Base-by-base conservation (phyloP, 108 stramenopile genomes). In the Tribonema minus region DNA sequence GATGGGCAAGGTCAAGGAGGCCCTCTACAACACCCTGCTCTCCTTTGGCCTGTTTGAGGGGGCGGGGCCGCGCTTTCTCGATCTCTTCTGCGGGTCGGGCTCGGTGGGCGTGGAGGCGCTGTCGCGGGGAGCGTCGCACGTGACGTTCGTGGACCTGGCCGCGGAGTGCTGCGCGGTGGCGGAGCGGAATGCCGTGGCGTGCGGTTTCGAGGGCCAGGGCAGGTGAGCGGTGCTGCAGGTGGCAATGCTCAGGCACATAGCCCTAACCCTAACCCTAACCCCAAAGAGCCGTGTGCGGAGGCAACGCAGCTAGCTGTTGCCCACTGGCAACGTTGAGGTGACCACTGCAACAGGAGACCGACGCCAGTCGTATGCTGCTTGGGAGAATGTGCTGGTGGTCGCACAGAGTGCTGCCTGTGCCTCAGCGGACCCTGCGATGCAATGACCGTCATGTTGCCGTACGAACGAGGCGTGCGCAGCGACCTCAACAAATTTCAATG, bases 1-100 rank as follows among this genome's bases (percentile, higher is more conserved):
- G 96, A 97, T 97, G 96, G 94, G 93, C 12, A 97, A 96, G 83
- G 96, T 97, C 12, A 75, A 75, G 54, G 96, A 97, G 84, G 95
- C 96, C 35, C 87, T 96, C 3, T 97, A 90, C 85, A 90, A 88
- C 39, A 95, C 94, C 5, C 87, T 97, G 35, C 88, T 80, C 23
- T 87, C 86, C 38, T 92, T 95, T 84, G 95, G 92, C 4, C 61
- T 97, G 66, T 97, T 93, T 81, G 46, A 61, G 31, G 64, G 67
- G 61, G 73, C 28, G 41, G 31, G 25, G 3, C 27, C 46, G 1
- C 58, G 72, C 35, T 75, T 75, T 75, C 88, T 97, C 75, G 96
- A 97, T 85, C 87, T 93, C 2, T 97, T 97, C 82, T 85, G 91
- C 37, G 96, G 96, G 40, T 89, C 90, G 2, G 96, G 96, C 5